These are phyloP conservation scores for Liquidambar formosana DNA, from an alignment of 164 flowering plant species.

Conservation along the genomic window DNA sequence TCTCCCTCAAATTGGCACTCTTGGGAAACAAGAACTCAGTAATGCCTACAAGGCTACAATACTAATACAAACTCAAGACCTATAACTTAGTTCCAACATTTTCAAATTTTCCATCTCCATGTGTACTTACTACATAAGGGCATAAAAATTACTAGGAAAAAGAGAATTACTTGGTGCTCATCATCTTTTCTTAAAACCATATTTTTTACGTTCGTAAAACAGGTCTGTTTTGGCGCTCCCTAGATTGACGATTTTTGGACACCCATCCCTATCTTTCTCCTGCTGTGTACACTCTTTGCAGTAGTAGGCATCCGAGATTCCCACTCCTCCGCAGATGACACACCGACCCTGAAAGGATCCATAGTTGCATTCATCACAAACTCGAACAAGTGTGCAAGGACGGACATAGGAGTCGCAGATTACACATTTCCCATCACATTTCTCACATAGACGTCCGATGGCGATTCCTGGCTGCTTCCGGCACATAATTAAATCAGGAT, in stretches of 20 bases:
- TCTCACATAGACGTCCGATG: constrained; percentile 69
- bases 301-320: constrained; percentile 87
- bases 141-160: neutral
- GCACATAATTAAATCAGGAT: constrained; percentile 75
- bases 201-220: constrained; percentile 84
- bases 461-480: constrained; percentile 73
- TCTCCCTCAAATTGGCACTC: neutral
- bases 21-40: neutral
- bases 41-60: neutral
- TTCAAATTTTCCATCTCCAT: neutral
- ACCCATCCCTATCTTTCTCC: constrained; percentile 86
- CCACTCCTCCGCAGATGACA: constrained; percentile 88
- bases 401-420: constrained; percentile 73
- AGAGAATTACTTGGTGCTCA: neutral
- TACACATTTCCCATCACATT: constrained; percentile 67
- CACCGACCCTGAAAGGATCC: constrained; percentile 87
- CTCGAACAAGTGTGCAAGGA: constrained; percentile 78
- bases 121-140: neutral
- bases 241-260: constrained; percentile 80
- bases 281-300: constrained; percentile 93
- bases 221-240: constrained; percentile 92
- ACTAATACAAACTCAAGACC: neutral
- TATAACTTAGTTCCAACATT: neutral
- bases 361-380: constrained; percentile 88
- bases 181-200: constrained; percentile 84